These are phyloP conservation scores for Suillus lakei DNA, from an alignment of 768 basidiomycete genomes.

Conservation along the genomic window DNA sequence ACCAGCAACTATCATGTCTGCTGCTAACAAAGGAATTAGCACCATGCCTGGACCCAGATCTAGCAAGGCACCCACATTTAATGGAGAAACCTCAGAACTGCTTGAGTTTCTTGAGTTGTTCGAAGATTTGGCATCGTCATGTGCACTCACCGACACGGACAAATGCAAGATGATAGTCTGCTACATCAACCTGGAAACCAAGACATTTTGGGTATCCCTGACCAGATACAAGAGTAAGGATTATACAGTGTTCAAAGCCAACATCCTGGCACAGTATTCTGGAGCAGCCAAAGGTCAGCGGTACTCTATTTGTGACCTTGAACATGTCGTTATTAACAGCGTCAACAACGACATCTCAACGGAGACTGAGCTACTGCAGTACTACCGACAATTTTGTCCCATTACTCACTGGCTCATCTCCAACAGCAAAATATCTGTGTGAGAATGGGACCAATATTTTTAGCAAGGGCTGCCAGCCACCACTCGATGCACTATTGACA, in stretches of 20 bases:
- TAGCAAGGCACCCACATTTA: not conserved
- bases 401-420: not conserved
- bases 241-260: slow-evolving; percentile 5
- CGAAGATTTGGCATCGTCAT: not conserved
- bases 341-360: too few relatives aligned
- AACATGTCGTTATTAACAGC: too few relatives aligned
- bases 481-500: not conserved
- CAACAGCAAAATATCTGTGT: slow-evolving; percentile 2
- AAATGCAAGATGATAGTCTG: too few relatives aligned
- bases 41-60: not conserved
- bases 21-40: too few relatives aligned
- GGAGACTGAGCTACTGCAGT: slow-evolving; percentile 4
- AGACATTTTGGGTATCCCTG: slow-evolving; percentile 11
- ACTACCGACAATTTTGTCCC: slow-evolving; percentile 4
- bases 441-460: slow-evolving; percentile 5
- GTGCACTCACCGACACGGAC: too few relatives aligned
- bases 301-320: not conserved
- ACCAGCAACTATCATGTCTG: too few relatives aligned
- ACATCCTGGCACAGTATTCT: not conserved
- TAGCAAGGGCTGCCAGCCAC: not conserved
- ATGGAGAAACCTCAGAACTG: slow-evolving; percentile 6
- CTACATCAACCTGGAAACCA: not conserved
- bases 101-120: slow-evolving; percentile 13
- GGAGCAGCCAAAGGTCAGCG: not conserved
- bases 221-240: slow-evolving; percentile 8